Evolutionary conservation across 345 rosid species (phyloP), one percentile per base, ranked within the genome.

Genomic region (Passiflora organensis): DNA sequence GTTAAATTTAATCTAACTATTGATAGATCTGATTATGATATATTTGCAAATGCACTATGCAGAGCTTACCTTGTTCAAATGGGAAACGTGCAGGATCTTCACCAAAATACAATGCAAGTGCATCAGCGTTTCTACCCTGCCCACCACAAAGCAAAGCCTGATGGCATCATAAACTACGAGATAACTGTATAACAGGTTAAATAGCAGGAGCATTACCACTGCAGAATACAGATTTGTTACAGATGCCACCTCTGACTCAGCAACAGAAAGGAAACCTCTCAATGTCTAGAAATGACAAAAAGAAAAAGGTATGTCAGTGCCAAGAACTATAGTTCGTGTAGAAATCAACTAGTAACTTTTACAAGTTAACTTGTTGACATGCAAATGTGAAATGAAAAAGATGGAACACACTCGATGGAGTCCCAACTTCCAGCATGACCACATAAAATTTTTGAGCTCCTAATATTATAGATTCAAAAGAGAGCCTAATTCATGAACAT

Each of bases 111-210:
- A 78, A 72, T 15, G 87, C 97, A 70, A 94, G 97, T 59, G 90
- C 93, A 83, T 94, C 96, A 43, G 99, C 99, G 75, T 89, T 89
- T 66, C 87, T 83, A 60, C 97, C 99, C 99, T 94, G 86, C 63
- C 59, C 71, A 74, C 57, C 58, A 45, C 45, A 56, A 24, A 38
- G 53, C 25, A 59, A 47, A 23, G 18, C 42, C 56, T 53, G 24
- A 43, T 47, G 45, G 36, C 32, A 13, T 38, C 20, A 17, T 10
- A 44, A 6, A 24, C 4, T 42, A 1, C 20, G 13, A 32, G 11
- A 41, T 3, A 17, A 18, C 16, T 21, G 14, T 14, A 11, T 20
- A 16, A n/a, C 16, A 19, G 38, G 16, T 21, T 10, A 15, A 43
- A 43, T 13, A 16, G 24, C 20, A n/a, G n/a, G 73, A 11, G 71